Base-by-base conservation (phyloP, 352 stramenopile species). In the Aphanomyces stellatus region DNA sequence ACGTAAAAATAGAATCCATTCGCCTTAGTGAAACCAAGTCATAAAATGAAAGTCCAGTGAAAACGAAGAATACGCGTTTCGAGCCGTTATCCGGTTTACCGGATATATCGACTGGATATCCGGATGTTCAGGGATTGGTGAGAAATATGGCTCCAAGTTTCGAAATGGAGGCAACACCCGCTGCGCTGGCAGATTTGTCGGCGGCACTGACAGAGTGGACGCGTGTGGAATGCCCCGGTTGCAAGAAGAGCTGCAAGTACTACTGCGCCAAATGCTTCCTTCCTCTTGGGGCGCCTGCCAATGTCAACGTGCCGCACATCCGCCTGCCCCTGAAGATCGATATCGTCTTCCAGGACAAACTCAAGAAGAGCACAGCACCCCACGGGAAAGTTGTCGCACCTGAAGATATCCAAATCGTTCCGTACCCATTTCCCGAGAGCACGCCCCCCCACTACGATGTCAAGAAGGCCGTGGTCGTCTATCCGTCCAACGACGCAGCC, bases 311-410 rank as follows among this genome's bases (percentile, higher is more conserved):
- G 30, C 86, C 86, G 31, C 57, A 70, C 40, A 72, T 92, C 8
- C 71, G 65, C 55, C 72, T 95, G 53, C 86, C 86, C n/a, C 65
- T 95, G 35, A 73, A 87, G 25, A 78, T 95, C 22, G 76, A 93
- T 70, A 85, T 95, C 51, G 88, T 81, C 76, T 95, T 95, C 67
- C 86, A 92, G 34, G 86, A 95, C 76, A 93, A 95, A 61, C 77
- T 88, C 62, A 91, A 91, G 72, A 95, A 95, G 73, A 95, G 86
- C 76, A 93, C 86, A 33, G 86, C 86, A 27, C 82, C 86, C n/a
- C 84, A 93, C 42, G 86, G 82, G 51, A 95, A 93, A 69, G 77
- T 91, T 31, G 65, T 95, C 22, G 84, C 86, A 19, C 77, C 81
- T 1, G 49, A 80, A 2, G 79, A 93, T 60, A 84, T 91, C 7